Evolutionary conservation across 257 asterid genomes (phyloP), one percentile per base, ranked within the genome.

Genomic region (Gentiana straminea): DNA sequence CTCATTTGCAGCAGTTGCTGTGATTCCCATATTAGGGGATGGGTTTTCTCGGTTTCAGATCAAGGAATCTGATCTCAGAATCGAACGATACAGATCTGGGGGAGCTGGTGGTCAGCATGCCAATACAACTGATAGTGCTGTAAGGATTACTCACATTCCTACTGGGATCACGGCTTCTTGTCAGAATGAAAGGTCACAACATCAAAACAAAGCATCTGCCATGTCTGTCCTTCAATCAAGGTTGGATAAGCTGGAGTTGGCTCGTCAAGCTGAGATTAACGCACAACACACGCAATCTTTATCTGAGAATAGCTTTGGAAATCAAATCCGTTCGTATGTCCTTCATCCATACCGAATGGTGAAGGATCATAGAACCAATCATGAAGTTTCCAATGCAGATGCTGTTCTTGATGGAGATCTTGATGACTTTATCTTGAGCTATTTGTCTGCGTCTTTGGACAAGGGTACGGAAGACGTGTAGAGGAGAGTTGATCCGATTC

Each of bases 341-440:
- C 90, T 88, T 61, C 98, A 92, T 68, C 99, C 99, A 15, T 88
- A 92, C 61, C 82, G 91, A 73, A 83, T 88, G 99, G 99, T 88
- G 59, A 92, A 88, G 81, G 97, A 92, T 79, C 95, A 83, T 55
- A 79, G 99, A 61, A 92, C 97, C 1, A 82, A 78, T 41, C 80
- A 81, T 53, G 97, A 92, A 82, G 97, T 92, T 64, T 85, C 99
- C 0, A 86, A 92, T 78, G 91, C 97, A 35, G 94, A 92, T 62
- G 78, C 85, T 33, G 97, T 88, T 15, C 89, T 92, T 13, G 80
- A 88, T 78, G 95, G 99, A 56, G 88, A 79, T 65, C 75, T 88
- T 33, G 94, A 88, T 58, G 94, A 79, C 61, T 88, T 92, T 54
- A 85, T 88, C 68, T 68, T 92, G 64, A 85, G 88, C 78, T 92